Evolutionary conservation across 2,329 filamentous ascomycete species (phyloP).

Genomic region (Xylogone sp.): DNA sequence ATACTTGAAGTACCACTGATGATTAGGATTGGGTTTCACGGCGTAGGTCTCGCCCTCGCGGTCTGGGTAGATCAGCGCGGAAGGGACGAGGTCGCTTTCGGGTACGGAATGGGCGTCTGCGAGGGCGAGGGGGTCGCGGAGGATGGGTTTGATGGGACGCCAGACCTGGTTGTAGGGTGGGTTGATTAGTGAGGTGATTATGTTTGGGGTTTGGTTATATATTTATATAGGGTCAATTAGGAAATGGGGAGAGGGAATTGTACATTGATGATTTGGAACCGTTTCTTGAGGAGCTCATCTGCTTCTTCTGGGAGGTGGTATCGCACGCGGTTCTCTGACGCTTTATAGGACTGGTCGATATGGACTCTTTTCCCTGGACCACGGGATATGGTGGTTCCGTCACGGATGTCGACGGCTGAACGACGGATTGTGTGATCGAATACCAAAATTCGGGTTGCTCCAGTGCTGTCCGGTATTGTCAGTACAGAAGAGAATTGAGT

Average conservation of each 20-base stretch:
- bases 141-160: constrained; percentile 47
- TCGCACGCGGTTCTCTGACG: constrained; percentile 35
- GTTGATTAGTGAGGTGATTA: neutral
- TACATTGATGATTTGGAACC: constrained; percentile 51
- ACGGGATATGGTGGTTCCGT: constrained; percentile 21
- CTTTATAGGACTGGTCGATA: constrained; percentile 52
- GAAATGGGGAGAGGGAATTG: neutral
- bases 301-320: constrained; percentile 43
- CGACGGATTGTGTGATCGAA: constrained; percentile 62
- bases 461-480: constrained; percentile 51
- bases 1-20: constrained; percentile 8
- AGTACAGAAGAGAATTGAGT: no score
- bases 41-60: constrained; percentile 10
- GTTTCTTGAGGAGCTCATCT: constrained; percentile 37
- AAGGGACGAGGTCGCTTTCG: constrained; percentile 46
- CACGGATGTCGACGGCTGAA: constrained; percentile 18
- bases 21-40: constrained; percentile 1
- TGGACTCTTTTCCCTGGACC: constrained; percentile 50
- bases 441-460: constrained; percentile 52
- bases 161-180: constrained; percentile 24
- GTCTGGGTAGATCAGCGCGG: constrained; percentile 36
- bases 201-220: neutral
- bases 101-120: constrained; percentile 46
- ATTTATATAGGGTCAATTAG: neutral
- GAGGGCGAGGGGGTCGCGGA: constrained; percentile 50